Evolutionary conservation across 164 flowering plant species (phyloP).

Genomic region (Taxillus chinensis): DNA sequence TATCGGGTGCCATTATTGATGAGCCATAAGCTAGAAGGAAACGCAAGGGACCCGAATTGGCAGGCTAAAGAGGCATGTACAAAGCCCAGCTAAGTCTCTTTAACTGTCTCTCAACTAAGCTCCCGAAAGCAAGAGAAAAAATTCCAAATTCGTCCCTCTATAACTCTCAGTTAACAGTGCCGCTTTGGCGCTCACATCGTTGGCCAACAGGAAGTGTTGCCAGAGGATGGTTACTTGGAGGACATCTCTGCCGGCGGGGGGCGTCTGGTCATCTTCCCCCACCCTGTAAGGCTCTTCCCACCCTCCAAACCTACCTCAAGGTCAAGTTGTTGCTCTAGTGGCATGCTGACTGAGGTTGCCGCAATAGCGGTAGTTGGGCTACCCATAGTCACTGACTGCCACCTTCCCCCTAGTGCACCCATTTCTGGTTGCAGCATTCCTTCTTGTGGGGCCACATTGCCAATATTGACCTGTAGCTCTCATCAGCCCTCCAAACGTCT

Average conservation of each 20-base stretch:
- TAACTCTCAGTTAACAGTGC: conserved; percentile 4
- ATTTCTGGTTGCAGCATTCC: conserved; percentile 45
- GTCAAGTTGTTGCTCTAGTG: conserved; percentile 30
- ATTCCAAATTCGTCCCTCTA: conserved; percentile 17
- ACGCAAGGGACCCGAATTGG: conserved; percentile 14
- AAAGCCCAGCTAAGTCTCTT: conserved; percentile 21
- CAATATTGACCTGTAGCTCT: conserved; percentile 66
- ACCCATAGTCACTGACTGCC: conserved; percentile 12
- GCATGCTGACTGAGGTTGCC: conserved; percentile 14
- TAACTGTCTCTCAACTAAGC: conserved; percentile 5
- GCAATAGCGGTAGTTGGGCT: conserved; percentile 17
- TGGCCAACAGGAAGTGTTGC: conserved; percentile 22
- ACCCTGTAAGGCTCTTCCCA: conserved; percentile 51
- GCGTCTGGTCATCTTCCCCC: conserved; percentile 93
- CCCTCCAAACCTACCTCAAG: conserved; percentile 49
- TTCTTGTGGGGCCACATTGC: conserved; percentile 52
- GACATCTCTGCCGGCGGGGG: conserved; percentile 72
- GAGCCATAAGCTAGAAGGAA: no score
- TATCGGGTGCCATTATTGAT: no score
- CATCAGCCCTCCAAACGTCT: conserved; percentile 60
- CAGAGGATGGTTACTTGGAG: conserved; percentile 44
- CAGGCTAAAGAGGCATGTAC: conserved; percentile 24
- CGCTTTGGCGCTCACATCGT: conserved; percentile 9
- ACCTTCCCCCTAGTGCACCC: conserved; percentile 54
- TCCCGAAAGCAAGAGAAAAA: conserved; percentile 14